Percentiles rank a stretch among this genome's conserved stretches.
These are phyloP conservation scores for Phytophthora sojae DNA, from an alignment of 352 stramenopile species.

Conservation along the genomic window DNA sequence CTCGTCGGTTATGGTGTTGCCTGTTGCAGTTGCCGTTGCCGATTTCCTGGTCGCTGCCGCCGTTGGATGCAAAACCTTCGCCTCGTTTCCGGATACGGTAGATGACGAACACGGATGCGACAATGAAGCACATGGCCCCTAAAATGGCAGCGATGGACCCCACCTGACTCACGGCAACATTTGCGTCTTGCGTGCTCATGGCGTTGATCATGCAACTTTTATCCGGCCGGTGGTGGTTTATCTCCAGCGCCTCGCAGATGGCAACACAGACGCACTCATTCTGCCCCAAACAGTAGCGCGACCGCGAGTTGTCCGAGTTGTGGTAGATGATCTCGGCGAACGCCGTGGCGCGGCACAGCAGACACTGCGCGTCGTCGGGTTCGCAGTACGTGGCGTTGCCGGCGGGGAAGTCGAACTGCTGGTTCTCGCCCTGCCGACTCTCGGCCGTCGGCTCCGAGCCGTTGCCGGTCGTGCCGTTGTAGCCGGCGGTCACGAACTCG, in stretches of 20 bases:
- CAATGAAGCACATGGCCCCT: constrained; percentile 56
- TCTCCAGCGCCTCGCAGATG: constrained; percentile 44
- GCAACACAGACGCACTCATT: constrained; percentile 55
- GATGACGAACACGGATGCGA: constrained; percentile 57
- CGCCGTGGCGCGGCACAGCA: constrained; percentile 36
- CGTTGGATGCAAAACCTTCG: constrained; percentile 31
- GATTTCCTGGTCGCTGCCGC: constrained; percentile 19
- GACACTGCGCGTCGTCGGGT: constrained; percentile 46
- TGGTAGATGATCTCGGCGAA: constrained; percentile 56
- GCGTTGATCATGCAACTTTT: constrained; percentile 44
- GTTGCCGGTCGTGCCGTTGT: constrained; percentile 22
- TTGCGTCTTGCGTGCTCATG: constrained; percentile 38
- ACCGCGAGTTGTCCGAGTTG: constrained; percentile 40
- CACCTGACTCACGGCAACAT: constrained; percentile 21
- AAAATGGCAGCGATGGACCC: constrained; percentile 47
- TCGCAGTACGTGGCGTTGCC: constrained; percentile 45
- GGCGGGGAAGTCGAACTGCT: constrained; percentile 43
- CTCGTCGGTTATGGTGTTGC: constrained; percentile 23
- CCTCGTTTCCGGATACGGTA: constrained; percentile 54
- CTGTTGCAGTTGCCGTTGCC: constrained; percentile 2
- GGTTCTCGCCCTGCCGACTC: constrained; percentile 17
- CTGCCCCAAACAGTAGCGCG: constrained; percentile 46
- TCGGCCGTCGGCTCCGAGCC: constrained; percentile 16
- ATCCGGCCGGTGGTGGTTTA: constrained; percentile 27
- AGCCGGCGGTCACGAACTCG: constrained; percentile 31